phyloP scores from a whole-genome alignment of 2,329 filamentous ascomycete species.

The Talaromyces sp. region DNA sequence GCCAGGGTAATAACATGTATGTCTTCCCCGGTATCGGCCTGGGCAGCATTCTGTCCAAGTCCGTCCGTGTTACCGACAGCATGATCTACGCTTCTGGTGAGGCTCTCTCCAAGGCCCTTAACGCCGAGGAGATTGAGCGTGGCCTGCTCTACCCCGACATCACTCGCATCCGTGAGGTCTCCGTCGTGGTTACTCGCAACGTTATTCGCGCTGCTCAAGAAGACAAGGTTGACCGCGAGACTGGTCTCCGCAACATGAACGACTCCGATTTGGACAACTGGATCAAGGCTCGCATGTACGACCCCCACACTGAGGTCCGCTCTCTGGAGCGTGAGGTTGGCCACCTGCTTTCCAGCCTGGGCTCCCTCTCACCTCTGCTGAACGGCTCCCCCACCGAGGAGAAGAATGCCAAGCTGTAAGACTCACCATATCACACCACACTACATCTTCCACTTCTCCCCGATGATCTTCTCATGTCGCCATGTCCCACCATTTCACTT shows the following conservation, averaged over 20 bases:
- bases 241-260: constrained; percentile 45
- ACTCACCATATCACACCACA: constrained; percentile 1
- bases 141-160: constrained; percentile 91
- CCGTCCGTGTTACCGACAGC: constrained; percentile 81
- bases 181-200: constrained; percentile 80
- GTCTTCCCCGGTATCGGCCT: constrained; percentile 96
- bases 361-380: constrained; percentile 24
- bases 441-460: constrained; percentile 3
- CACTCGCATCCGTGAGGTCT: constrained; percentile 88
- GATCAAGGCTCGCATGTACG: constrained; percentile 55
- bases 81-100: constrained; percentile 97
- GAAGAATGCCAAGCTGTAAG: constrained; percentile 39
- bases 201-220: constrained; percentile 90
- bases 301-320: constrained; percentile 51
- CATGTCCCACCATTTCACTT: constrained; percentile 1
- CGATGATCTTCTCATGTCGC: neutral
- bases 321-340: constrained; percentile 52
- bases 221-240: constrained; percentile 67
- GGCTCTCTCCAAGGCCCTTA: constrained; percentile 76
- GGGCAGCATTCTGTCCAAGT: constrained; percentile 88
- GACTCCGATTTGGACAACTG: constrained; percentile 50
- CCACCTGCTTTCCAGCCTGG: constrained; percentile 42
- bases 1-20: constrained; percentile 82
- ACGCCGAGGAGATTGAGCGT: constrained; percentile 75
- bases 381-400: constrained; percentile 35